Evolutionary conservation across 352 stramenopile genomes (phyloP).

Genomic region (Globisporangium orthogonon): DNA sequence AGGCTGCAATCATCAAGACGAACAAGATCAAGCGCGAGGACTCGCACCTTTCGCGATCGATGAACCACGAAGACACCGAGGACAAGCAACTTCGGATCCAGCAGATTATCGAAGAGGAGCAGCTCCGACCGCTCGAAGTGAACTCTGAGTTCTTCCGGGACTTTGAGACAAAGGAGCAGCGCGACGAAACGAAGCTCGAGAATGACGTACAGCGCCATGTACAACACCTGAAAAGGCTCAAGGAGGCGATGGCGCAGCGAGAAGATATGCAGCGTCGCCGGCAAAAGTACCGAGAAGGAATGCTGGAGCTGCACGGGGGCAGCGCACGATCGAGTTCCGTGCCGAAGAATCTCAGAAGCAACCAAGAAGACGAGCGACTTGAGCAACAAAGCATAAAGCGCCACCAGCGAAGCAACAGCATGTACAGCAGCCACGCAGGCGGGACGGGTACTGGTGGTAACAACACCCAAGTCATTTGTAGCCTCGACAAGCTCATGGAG

Average conservation of each 20-base stretch:
- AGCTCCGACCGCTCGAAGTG: constrained; percentile 87
- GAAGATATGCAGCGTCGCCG: constrained; percentile 56
- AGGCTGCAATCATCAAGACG: constrained; percentile 87
- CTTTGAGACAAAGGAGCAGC: constrained; percentile 69
- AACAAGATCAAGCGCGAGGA: constrained; percentile 82
- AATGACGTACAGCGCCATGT: constrained; percentile 88
- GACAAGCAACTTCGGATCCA: constrained; percentile 87
- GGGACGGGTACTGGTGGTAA: constrained; percentile 1
- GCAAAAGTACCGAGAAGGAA: constrained; percentile 56
- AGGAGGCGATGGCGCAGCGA: constrained; percentile 50
- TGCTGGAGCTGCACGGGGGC: constrained; percentile 37
- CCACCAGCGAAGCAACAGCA: constrained; percentile 18
- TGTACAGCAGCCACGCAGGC: constrained; percentile 26
- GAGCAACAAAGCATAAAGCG: constrained; percentile 9
- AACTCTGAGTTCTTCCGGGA: constrained; percentile 84
- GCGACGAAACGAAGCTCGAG: constrained; percentile 64
- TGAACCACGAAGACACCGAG: constrained; percentile 50
- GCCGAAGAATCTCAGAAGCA: constrained; percentile 22
- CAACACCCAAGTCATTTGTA: constrained; percentile 55
- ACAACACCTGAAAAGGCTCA: constrained; percentile 74
- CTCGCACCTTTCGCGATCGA: constrained; percentile 36
- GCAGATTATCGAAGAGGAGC: constrained; percentile 90
- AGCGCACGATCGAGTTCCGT: constrained; percentile 20
- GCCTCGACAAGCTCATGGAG: constrained; percentile 86
- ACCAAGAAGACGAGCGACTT: constrained; percentile 38